Conservation (phyloP, 139 green algal genomes). For the Marvania coccoides region DNA sequence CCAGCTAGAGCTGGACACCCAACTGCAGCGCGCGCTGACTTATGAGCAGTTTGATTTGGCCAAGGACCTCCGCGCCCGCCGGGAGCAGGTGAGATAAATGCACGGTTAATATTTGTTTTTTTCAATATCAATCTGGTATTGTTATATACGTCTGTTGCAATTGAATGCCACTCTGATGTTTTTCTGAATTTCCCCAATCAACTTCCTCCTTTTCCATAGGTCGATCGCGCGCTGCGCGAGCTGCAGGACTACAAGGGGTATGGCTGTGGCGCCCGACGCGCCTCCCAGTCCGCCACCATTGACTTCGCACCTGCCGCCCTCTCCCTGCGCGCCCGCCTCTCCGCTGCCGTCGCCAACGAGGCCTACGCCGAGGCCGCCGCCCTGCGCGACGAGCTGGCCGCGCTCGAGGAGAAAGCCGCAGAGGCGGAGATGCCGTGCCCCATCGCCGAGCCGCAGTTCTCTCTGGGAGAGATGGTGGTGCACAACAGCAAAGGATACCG, state of each 20-base stretch:
- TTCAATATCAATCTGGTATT: too few species aligned
- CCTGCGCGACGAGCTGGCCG: conserved; percentile 54
- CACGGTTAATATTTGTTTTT: too few species aligned
- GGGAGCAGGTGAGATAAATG: conserved; percentile 31
- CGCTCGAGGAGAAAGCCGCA: conserved; percentile 43
- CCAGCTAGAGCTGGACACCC: conserved; percentile 65
- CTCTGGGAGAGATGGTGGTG: conserved; percentile 63
- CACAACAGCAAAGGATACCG: conserved; percentile 47
- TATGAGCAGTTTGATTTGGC: conserved; percentile 67
- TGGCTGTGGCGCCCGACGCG: conserved; percentile 28
- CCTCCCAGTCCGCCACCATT: conserved; percentile 12
- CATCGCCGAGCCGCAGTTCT: conserved; percentile 17
- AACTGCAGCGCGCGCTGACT: conserved; percentile 72
- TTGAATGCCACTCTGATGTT: too few species aligned
- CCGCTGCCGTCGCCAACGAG: conserved; percentile 14
- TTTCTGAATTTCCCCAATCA: too few species aligned
- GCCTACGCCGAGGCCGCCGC: conserved; percentile 63
- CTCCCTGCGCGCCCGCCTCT: conserved; percentile 27
- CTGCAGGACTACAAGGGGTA: conserved; percentile 56
- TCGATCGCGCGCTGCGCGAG: conserved; percentile 45
- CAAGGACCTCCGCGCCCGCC: conserved; percentile 41
- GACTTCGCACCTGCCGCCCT: conserved; percentile 54
- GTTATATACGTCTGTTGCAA: too few species aligned
- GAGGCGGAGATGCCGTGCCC: conserved; percentile 13
- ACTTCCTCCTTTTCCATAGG: conserved; percentile 22